phyloP scores from a whole-genome alignment of 2,329 filamentous ascomycete genomes.

The Arthroderma sp. region DNA sequence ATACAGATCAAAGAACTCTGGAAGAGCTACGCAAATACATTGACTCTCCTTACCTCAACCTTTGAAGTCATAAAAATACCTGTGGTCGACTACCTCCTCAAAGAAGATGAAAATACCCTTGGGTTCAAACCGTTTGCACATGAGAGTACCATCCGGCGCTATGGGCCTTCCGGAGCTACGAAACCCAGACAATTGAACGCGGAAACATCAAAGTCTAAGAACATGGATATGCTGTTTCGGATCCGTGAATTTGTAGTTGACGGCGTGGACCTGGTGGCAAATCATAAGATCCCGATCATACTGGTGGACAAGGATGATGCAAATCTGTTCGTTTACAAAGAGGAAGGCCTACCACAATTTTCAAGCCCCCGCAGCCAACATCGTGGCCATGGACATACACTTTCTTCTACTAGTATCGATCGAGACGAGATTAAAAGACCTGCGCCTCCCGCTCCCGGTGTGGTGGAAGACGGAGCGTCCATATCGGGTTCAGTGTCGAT shows the following conservation, averaged over 20 bases:
- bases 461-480: slow-evolving; percentile 24
- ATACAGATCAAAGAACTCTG: slow-evolving; percentile 51
- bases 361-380: slow-evolving; percentile 29
- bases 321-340: slow-evolving; percentile 41
- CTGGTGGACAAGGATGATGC: slow-evolving; percentile 35
- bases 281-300: slow-evolving; percentile 39
- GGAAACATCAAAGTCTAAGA: slow-evolving; percentile 43
- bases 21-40: slow-evolving; percentile 51
- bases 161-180: slow-evolving; percentile 32
- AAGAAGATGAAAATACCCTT: slow-evolving; percentile 56
- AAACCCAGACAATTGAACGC: slow-evolving; percentile 43
- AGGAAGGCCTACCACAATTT: slow-evolving; percentile 41
- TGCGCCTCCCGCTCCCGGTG: slow-evolving; percentile 14
- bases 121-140: slow-evolving; percentile 51
- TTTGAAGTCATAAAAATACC: slow-evolving; percentile 48
- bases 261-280: slow-evolving; percentile 46
- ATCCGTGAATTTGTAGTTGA: slow-evolving; percentile 52
- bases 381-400: slow-evolving; percentile 27
- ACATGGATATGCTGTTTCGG: slow-evolving; percentile 55
- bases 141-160: slow-evolving; percentile 40
- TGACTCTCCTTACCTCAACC: slow-evolving; percentile 47
- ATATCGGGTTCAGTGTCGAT: slow-evolving; percentile 40
- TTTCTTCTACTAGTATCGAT: slow-evolving; percentile 32
- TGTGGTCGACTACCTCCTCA: slow-evolving; percentile 50
- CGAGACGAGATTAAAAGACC: slow-evolving; percentile 29